Conservation (phyloP, 495 filamentous ascomycete species). For the Aspergillus bridgeri region DNA sequence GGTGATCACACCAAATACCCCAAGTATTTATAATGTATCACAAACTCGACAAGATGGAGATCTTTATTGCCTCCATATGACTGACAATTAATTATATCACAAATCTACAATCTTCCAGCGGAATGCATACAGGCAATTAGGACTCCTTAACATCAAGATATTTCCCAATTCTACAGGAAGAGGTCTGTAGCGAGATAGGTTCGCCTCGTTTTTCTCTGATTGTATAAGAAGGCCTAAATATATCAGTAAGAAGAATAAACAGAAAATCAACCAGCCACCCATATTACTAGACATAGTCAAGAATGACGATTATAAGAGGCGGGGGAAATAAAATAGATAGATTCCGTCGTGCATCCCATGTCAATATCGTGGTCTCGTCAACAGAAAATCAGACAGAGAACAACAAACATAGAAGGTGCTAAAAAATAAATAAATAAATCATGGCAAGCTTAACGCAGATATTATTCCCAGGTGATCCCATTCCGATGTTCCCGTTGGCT, state of each 20-base stretch:
- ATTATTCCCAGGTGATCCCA: background rate
- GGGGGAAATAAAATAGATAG: background rate
- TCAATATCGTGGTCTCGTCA: background rate
- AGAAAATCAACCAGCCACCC: slow-evolving; percentile 1
- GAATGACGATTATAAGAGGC: background rate
- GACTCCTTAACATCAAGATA: no score
- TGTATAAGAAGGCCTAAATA: background rate
- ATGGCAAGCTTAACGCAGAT: background rate
- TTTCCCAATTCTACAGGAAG: no score
- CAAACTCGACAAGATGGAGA: background rate
- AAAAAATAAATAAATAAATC: background rate
- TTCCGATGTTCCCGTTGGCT: background rate
- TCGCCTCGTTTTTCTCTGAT: no score
- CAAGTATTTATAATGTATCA: background rate
- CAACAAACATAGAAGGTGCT: background rate
- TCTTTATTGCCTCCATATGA: background rate
- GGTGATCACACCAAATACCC: background rate
- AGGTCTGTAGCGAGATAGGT: no score
- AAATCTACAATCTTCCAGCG: background rate
- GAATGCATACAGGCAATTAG: no score
- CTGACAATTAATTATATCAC: background rate
- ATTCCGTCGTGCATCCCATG: background rate
- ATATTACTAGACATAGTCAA: slow-evolving; percentile 3
- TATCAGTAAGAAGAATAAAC: background rate
- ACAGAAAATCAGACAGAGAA: background rate